Base-by-base conservation (phyloP, 768 basidiomycete genomes). In the Tephrocybe rancida region DNA sequence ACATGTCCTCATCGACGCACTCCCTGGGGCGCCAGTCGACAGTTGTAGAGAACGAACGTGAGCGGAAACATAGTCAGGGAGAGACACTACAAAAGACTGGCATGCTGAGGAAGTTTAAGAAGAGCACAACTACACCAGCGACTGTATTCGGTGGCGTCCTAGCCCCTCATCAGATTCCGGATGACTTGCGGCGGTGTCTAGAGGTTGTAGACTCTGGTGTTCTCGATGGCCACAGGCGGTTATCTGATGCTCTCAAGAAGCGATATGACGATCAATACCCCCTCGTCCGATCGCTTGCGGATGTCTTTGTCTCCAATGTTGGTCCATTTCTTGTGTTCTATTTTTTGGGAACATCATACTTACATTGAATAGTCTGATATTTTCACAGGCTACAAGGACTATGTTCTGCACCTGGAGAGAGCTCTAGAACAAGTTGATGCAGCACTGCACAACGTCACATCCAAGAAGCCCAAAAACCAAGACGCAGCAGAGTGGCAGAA, bases 211-310 rank as follows among this genome's bases (percentile, higher is more conserved):
- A 93, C 62, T 82, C 83, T 30, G 90, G 92, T 22, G 91, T 98
- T 41, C 77, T 97, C 48, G 87, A 91, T 37, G 96, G 97, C 1
- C 97, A 99, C 70, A 79, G 88, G 61, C 82, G 86, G 60, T 79
- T 99, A 29, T 89, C 86, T 48, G 89, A 90, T 46, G 90, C 90
- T 19, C 71, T 99, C 61, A 84, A 83, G 65, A 95, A 91, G 71
- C 81, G 95, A 37, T 98, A 98, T 58, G 94, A 96, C 50, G 93
- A 97, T 61, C 95, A 98, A 60, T 98, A 90, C 65, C 95, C 95
- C 13, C 80, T 98, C 30, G 95, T 98, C 30, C 80, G 95, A 48
- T 90, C 88, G 25, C 79, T 98, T 34, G 95, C 95, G 50, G 95
- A 98, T 62, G 92, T 98, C n/a, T 98, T 98, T 70, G 90, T 95